These are phyloP conservation scores for Trypanosoma melophagium DNA, from an alignment of 208 protist genomes.

Conservation along the genomic window DNA sequence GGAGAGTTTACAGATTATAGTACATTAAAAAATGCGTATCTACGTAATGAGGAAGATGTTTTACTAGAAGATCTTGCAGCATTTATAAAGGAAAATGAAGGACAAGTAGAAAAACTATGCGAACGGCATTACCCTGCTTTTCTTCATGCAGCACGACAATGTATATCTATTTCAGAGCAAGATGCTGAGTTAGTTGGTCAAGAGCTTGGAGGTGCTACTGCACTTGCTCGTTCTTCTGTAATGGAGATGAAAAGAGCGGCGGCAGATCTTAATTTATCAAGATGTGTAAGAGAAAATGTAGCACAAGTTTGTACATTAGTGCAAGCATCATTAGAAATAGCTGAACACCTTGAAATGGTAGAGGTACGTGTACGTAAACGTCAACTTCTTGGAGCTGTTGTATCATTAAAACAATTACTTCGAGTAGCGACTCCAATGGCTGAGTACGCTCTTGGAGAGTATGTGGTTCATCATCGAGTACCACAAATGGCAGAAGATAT, in stretches of 20 bases:
- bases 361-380: conserved; percentile 66
- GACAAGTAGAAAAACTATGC: conserved; percentile 83
- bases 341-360: conserved; percentile 82
- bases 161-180: conserved; percentile 75
- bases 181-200: conserved; percentile 83
- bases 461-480: conserved; percentile 80
- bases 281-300: conserved; percentile 66
- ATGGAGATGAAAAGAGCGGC: conserved; percentile 78
- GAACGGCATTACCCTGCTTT: conserved; percentile 87
- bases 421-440: conserved; percentile 62
- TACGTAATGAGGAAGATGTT: conserved; percentile 74
- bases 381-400: conserved; percentile 76
- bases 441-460: conserved; percentile 81
- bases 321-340: conserved; percentile 46
- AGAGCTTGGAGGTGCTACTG: conserved; percentile 78
- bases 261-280: conserved; percentile 56
- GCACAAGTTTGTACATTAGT: conserved; percentile 57
- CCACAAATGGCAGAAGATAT: conserved; percentile 62
- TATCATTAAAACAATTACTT: conserved; percentile 70
- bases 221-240: conserved; percentile 66
- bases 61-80: conserved; percentile 67
- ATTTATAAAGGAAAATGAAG: conserved; percentile 86
- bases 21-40: conserved; percentile 76
- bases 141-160: conserved; percentile 82
- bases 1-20: conserved; percentile 90